Evolutionary conservation across 495 filamentous ascomycete genomes (phyloP).

Genomic region (Rhypophila decipiens): DNA sequence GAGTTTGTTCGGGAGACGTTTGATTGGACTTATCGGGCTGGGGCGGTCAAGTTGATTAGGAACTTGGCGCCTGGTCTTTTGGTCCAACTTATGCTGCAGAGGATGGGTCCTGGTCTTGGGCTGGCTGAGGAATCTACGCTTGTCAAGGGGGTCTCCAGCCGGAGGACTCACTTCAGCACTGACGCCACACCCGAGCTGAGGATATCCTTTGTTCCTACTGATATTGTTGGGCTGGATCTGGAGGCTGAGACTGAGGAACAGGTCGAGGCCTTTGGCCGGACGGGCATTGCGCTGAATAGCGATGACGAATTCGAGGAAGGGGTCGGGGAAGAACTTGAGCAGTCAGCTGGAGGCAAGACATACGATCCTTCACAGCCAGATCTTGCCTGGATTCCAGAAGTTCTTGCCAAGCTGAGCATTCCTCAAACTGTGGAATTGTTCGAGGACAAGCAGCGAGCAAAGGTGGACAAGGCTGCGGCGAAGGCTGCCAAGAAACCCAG

Average conservation of each 20-base stretch:
- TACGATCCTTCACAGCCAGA: conserved; percentile 66
- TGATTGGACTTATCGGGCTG: conserved; percentile 72
- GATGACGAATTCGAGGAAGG: conserved; percentile 51
- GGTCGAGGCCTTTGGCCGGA: conserved; percentile 36
- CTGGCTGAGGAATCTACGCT: conserved; percentile 42
- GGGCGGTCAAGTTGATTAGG: conserved; percentile 78
- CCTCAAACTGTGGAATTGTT: conserved; percentile 71
- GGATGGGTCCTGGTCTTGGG: conserved; percentile 36
- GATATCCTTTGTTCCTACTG: conserved; percentile 65
- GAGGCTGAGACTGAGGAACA: conserved; percentile 58
- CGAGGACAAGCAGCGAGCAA: conserved; percentile 56
- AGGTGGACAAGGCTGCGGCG: conserved; percentile 18
- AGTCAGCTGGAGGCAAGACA: conserved; percentile 36
- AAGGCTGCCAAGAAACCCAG: conserved; percentile 18
- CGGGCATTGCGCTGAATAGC: conserved; percentile 45
- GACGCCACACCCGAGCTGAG: conserved; percentile 73
- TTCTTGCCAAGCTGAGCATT: conserved; percentile 60
- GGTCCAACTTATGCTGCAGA: conserved; percentile 52
- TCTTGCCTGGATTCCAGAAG: conserved; percentile 68
- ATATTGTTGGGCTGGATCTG: conserved; percentile 73
- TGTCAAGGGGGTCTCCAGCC: conserved; percentile 56
- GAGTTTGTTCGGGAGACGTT: conserved; percentile 72
- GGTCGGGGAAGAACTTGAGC: conserved; percentile 35
- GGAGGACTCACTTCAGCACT: conserved; percentile 61
- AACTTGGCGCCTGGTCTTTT: conserved; percentile 75